Evolutionary conservation across 169 alveolate genomes (phyloP), one percentile per base, ranked within the genome.

Genomic region (Cryptosporidium felis): DNA sequence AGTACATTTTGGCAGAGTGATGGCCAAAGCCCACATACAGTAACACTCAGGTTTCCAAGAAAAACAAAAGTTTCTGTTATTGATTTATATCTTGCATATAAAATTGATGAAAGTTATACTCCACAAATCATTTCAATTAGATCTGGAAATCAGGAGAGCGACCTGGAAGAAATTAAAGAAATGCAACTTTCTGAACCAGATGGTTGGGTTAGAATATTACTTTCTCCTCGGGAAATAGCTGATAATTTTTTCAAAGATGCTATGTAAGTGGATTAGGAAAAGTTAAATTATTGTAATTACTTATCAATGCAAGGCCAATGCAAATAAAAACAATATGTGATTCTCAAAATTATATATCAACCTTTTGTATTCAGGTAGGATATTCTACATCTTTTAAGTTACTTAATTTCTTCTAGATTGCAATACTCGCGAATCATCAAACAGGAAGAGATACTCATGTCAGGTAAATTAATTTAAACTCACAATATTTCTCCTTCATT

Each of bases 1-100:
- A 88, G 92, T 32, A 93, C 95, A 18, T 93, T 92, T 62, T 93
- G 96, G 96, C 96, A 93, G 81, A 89, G 94, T 45, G 92, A 91
- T 62, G 94, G 94, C 40, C 81, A 89, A 62, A 93, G 92, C 47
- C 96, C 96, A 5, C 96, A 93, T 80, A 91, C 94, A 62, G 89
- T 92, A 26, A 89, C 94, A 38, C 82, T 93, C 61, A 92, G 92
- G 82, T 93, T 91, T 91, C 91, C 92, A 26, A 89, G 88, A 47
- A 88, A 91, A 28, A 89, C 89, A 56, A 80, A 91, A 89, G 67
- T 93, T 30, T 88, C 95, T 12, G 92, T 91, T 88, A 91, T 93
- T 9, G 93, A 90, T 90, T 65, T 93, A 38, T 92, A 92, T 60
- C 80, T 93, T 63, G 94, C 92, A 80, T 91, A 91, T 74, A 91